Evolutionary conservation across 73 alveolate species (phyloP).

Genomic region (Symbiodinium pilosum): DNA sequence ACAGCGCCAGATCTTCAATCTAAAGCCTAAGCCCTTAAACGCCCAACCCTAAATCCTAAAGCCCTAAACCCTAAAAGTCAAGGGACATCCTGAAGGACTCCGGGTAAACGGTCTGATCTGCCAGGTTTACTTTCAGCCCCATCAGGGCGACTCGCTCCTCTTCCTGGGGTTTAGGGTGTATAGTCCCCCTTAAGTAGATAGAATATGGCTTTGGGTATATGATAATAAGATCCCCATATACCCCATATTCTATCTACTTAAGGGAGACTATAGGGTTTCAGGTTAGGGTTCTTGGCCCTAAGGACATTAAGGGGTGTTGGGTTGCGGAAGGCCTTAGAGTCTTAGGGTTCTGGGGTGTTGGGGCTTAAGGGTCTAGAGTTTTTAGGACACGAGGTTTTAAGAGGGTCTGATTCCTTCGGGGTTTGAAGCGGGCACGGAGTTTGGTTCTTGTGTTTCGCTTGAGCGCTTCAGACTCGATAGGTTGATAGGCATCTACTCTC

Average conservation of each 20-base stretch:
- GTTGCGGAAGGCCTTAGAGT: too few species aligned
- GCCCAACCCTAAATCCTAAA: too few species aligned
- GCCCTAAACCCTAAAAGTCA: too few species aligned
- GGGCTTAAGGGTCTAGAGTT: background rate
- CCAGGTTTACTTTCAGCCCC: constrained; percentile 79
- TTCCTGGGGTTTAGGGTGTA: background rate
- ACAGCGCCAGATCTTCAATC: background rate
- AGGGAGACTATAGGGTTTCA: background rate
- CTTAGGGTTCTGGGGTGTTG: background rate
- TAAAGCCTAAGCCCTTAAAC: background rate
- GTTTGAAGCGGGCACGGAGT: too few species aligned
- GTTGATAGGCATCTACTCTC: too few species aligned
- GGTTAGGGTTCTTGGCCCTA: background rate
- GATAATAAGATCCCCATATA: too few species aligned
- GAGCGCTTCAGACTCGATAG: too few species aligned
- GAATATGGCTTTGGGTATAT: too few species aligned
- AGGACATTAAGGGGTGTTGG: too few species aligned
- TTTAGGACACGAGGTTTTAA: background rate
- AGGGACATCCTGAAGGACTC: constrained; percentile 48
- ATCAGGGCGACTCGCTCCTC: constrained; percentile 79
- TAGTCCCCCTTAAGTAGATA: too few species aligned
- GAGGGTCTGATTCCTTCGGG: background rate
- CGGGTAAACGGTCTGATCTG: constrained; percentile 94
- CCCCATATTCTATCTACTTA: too few species aligned
- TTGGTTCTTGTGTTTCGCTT: too few species aligned